These are phyloP conservation scores for Dujonia santamariae DNA, from an alignment of 1,139 yeast species.

Conservation along the genomic window DNA sequence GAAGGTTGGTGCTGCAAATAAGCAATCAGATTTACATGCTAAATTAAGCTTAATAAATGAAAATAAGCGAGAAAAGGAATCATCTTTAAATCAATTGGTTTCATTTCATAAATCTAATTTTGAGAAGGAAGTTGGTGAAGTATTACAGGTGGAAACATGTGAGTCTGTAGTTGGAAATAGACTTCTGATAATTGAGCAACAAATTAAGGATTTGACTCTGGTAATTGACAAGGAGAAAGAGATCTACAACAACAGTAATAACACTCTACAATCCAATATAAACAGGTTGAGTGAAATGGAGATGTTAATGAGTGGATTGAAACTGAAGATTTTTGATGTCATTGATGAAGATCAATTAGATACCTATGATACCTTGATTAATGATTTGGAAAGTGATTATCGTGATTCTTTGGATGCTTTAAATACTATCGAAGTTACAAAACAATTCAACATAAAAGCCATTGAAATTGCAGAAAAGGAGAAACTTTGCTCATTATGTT, in stretches of 20 bases:
- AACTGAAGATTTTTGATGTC: conserved; percentile 21
- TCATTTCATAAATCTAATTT: conserved; percentile 9
- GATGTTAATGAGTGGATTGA: conserved; percentile 15
- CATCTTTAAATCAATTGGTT: conserved; percentile 16
- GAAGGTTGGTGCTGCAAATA: conserved; percentile 48
- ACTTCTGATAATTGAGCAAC: conserved; percentile 12
- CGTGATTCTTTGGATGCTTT: conserved; percentile 57
- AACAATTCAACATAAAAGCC: conserved; percentile 63
- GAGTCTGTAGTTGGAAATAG: conserved; percentile 10
- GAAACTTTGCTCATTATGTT: conserved; percentile 63
- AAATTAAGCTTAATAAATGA: conserved; percentile 44
- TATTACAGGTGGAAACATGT: conserved; percentile 18
- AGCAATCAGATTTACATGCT: conserved; percentile 58
- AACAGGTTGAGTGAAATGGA: conserved; percentile 14
- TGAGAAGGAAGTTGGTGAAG: conserved; percentile 14
- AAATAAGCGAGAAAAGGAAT: conserved; percentile 24
- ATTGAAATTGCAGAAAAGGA: conserved; percentile 54
- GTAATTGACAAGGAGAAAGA: conserved; percentile 6
- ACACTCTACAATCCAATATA: conserved; percentile 12
- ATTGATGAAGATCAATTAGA: conserved; percentile 46
- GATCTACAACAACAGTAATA: conserved; percentile 9
- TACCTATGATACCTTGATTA: conserved; percentile 46
- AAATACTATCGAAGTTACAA: conserved; percentile 64
- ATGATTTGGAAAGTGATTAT: conserved; percentile 60
- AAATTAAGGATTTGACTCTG: conserved; percentile 4